These are phyloP conservation scores for Bipolaris oryzae DNA, from an alignment of 2,329 filamentous ascomycete species.

Conservation along the genomic window DNA sequence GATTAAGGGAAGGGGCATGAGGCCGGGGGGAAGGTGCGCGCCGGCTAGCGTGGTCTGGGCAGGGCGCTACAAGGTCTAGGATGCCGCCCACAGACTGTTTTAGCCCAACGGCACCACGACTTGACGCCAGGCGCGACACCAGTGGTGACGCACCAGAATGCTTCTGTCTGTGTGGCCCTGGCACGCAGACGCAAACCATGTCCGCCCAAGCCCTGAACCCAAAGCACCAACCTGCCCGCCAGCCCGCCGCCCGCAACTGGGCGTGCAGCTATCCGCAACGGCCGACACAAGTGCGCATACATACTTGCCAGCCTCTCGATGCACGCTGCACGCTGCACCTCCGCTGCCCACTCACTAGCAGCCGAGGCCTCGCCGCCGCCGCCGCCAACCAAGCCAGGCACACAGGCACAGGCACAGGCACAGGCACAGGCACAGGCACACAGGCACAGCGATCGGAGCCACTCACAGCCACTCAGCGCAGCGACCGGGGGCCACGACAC, in stretches of 20 bases:
- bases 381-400: not conserved
- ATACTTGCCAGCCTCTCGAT: too few relatives aligned
- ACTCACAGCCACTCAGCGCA: conserved; percentile 24
- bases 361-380: conserved; percentile 11
- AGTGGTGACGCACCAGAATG: conserved; percentile 25
- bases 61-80: conserved; percentile 11
- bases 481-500: conserved; percentile 9
- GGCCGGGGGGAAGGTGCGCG: conserved; percentile 37
- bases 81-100: conserved; percentile 12
- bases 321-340: too few relatives aligned
- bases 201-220: conserved; percentile 5
- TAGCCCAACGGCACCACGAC: conserved; percentile 21
- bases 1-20: conserved; percentile 43
- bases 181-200: conserved; percentile 22
- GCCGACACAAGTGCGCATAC: conserved; percentile 15
- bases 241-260: conserved; percentile 2
- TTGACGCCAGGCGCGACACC: conserved; percentile 27
- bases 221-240: not conserved
- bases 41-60: conserved; percentile 17
- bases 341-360: too few relatives aligned
- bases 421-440: too few relatives aligned
- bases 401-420: not conserved
- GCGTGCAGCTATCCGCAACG: conserved; percentile 6
- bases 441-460: conserved; percentile 12
- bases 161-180: conserved; percentile 11